Percentiles rank a stretch among this genome's conserved stretches.
phyloP scores from a whole-genome alignment of 257 asterid species.

The Ballota nigra region DNA sequence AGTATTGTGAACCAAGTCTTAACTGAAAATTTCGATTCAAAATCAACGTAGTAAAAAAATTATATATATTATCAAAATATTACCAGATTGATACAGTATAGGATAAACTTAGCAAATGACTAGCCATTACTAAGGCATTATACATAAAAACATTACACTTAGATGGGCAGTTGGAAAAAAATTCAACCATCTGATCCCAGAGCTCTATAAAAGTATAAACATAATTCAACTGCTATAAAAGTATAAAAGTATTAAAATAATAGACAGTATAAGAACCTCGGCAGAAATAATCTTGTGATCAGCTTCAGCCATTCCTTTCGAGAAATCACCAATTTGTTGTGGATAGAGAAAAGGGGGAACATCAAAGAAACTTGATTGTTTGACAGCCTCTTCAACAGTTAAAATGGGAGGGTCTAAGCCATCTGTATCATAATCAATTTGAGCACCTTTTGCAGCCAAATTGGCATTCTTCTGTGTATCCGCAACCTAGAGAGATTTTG shows the following conservation, averaged over 20 bases:
- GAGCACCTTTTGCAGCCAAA: slow-evolving; percentile 50
- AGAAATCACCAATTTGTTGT: slow-evolving; percentile 53
- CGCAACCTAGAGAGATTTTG: slow-evolving; percentile 43
- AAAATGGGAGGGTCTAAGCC: slow-evolving; percentile 60
- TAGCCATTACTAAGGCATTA: background rate
- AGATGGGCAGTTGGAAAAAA: background rate
- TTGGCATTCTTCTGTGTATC: slow-evolving; percentile 62
- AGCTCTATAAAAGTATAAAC: slow-evolving; percentile 7
- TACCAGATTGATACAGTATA: background rate
- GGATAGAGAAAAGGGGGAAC: slow-evolving; percentile 50
- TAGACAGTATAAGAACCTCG: slow-evolving; percentile 39
- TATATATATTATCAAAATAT: background rate
- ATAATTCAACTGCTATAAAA: background rate
- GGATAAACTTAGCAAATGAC: background rate
- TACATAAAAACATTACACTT: background rate
- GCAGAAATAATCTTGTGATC: slow-evolving; percentile 58
- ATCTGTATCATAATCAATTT: slow-evolving; percentile 49
- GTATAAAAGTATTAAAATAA: background rate
- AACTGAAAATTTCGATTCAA: slow-evolving; percentile 5
- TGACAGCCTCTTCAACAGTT: slow-evolving; percentile 74
- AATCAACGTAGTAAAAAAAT: background rate
- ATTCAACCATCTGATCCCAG: background rate
- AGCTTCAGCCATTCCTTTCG: slow-evolving; percentile 78
- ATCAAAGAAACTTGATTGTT: slow-evolving; percentile 50
- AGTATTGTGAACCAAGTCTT: slow-evolving; percentile 23